Percentiles rank a stretch among this genome's conserved stretches.
Evolutionary conservation across 2,329 filamentous ascomycete genomes (phyloP).

Genomic region (Raffaelea albimanens): DNA sequence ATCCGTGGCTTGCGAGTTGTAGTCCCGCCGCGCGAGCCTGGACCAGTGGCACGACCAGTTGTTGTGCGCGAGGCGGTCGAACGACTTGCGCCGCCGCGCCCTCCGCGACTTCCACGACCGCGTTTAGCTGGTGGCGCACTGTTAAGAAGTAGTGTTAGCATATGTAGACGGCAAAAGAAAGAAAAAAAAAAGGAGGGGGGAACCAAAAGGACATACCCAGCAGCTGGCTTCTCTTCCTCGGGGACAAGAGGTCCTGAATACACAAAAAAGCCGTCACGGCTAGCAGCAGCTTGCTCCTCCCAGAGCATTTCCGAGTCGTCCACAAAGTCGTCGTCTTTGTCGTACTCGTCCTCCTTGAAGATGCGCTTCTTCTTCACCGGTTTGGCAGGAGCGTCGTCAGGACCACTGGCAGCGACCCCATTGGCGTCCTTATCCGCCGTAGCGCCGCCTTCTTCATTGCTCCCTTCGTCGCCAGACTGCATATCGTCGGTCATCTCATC

Average conservation of each 20-base stretch:
- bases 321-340: conserved; percentile 74
- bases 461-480: conserved; percentile 61
- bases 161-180: conserved; percentile 2
- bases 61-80: conserved; percentile 49
- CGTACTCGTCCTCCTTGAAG: conserved; percentile 74
- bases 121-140: conserved; percentile 63
- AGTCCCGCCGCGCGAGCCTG: conserved; percentile 66
- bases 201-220: conserved; percentile 32
- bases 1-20: conserved; percentile 73
- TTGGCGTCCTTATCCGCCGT: conserved; percentile 33
- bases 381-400: conserved; percentile 51
- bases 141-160: conserved; percentile 36
- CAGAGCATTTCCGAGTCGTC: conserved; percentile 92
- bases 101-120: conserved; percentile 39
- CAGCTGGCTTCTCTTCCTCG: conserved; percentile 66
- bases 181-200: conserved; percentile 8
- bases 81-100: conserved; percentile 35
- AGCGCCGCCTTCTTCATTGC: conserved; percentile 76
- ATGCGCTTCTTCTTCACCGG: conserved; percentile 69
- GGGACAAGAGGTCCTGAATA: conserved; percentile 88
- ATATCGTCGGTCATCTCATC: conserved; percentile 80
- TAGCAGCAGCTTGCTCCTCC: conserved; percentile 91
- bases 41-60: conserved; percentile 42
- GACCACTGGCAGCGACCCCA: conserved; percentile 35
- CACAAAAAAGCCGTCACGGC: conserved; percentile 95